phyloP scores from a whole-genome alignment of 2,329 filamentous ascomycete species.

The Chaetomium strumarium region DNA sequence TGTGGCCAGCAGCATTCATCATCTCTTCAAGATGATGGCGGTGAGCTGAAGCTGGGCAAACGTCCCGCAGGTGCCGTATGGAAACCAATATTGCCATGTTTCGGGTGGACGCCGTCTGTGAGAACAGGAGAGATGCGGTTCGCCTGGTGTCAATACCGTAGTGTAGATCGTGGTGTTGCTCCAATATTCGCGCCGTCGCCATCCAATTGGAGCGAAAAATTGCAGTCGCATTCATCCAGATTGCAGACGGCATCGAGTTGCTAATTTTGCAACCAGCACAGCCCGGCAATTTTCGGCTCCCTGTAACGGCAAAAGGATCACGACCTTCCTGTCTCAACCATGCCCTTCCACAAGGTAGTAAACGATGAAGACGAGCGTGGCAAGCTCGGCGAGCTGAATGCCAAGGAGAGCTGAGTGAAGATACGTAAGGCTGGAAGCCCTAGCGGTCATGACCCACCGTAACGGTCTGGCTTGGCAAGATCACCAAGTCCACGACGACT shows the following conservation, averaged over 20 bases:
- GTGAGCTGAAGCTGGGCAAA: background rate
- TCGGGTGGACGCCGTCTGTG: background rate
- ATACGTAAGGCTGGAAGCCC: background rate
- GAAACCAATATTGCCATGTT: background rate
- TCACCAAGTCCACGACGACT: no score
- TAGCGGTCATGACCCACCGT: no score
- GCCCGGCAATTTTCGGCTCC: slow-evolving; percentile 16
- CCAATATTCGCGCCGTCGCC: background rate
- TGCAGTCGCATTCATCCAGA: slow-evolving; percentile 21
- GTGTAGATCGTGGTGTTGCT: background rate
- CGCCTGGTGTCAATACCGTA: background rate
- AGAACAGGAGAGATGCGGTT: background rate
- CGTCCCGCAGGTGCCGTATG: no score
- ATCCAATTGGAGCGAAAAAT: slow-evolving; percentile 9
- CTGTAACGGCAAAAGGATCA: background rate
- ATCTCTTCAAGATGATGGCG: background rate
- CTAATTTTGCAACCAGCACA: background rate
- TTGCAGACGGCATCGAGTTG: slow-evolving; percentile 14
- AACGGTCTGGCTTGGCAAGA: no score
- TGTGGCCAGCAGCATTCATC: slow-evolving; percentile 2
- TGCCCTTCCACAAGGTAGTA: background rate
- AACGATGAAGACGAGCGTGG: background rate
- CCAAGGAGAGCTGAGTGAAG: background rate
- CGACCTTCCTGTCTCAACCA: background rate
- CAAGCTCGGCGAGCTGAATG: background rate